Evolutionary conservation across 176 grass and related monocot genomes (phyloP).

Genomic region (Hsuehochloa calcarea): DNA sequence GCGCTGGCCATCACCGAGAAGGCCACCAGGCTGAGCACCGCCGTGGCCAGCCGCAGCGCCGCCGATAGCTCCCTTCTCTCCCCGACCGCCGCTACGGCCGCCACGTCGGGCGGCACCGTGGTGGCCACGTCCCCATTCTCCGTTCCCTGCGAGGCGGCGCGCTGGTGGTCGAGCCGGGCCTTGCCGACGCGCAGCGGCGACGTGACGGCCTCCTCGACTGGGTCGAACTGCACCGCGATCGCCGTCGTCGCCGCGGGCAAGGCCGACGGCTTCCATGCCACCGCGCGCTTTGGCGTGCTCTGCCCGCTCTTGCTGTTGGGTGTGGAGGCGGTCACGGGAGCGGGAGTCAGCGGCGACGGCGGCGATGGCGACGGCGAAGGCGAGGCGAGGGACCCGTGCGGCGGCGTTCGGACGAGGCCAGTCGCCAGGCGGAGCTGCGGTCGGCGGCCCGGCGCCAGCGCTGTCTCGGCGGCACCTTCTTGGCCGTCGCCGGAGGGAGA

Average conservation of each 20-base stretch:
- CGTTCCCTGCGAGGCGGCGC: background rate
- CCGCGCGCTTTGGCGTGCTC: constrained; percentile 36
- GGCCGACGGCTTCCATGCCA: constrained; percentile 27
- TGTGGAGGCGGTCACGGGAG: background rate
- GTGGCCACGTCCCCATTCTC: background rate
- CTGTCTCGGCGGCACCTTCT: background rate
- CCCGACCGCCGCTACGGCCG: constrained; percentile 38
- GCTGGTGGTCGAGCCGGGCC: background rate
- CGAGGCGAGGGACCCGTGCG: constrained; percentile 26
- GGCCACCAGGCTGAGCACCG: constrained; percentile 58
- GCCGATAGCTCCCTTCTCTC: constrained; percentile 38
- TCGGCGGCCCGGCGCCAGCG: background rate
- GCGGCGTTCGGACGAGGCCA: constrained; percentile 48
- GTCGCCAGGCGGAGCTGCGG: constrained; percentile 27
- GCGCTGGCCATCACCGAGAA: constrained; percentile 78
- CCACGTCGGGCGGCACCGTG: constrained; percentile 26
- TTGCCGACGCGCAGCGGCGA: constrained; percentile 28
- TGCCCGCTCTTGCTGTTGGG: constrained; percentile 30
- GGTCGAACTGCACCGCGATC: constrained; percentile 12
- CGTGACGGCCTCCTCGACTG: constrained; percentile 19
- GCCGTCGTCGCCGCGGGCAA: background rate
- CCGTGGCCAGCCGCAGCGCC: constrained; percentile 70
- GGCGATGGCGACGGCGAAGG: constrained; percentile 26
- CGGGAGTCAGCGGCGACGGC: constrained; percentile 32
- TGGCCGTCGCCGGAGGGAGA: constrained; percentile 8